phyloP scores from a whole-genome alignment of 371 early-diverging fungal species.

The Umbelopsis sp. region DNA sequence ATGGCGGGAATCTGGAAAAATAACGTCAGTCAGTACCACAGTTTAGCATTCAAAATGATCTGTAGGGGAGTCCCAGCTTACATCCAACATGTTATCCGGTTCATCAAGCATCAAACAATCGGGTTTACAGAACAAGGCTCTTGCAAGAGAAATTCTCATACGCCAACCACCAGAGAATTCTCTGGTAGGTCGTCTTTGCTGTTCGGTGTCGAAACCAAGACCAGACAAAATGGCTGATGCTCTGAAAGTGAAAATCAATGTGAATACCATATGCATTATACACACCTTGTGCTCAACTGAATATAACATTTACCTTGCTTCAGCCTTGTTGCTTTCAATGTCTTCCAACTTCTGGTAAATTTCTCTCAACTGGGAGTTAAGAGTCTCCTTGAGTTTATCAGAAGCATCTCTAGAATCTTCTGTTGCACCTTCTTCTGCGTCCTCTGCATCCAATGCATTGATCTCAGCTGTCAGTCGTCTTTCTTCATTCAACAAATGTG shows the following conservation, averaged over 20 bases:
- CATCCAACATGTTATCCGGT: slow-evolving; percentile 97
- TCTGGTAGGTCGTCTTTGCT: slow-evolving; percentile 81
- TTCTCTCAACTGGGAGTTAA: slow-evolving; percentile 74
- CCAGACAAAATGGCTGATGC: slow-evolving; percentile 93
- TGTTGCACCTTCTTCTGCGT: slow-evolving; percentile 40
- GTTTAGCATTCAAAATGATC: background rate
- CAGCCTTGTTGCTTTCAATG: slow-evolving; percentile 97
- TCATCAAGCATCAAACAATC: slow-evolving; percentile 98
- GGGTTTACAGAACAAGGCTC: slow-evolving; percentile 95
- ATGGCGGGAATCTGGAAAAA: slow-evolving; percentile 80
- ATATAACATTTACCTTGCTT: slow-evolving; percentile 63
- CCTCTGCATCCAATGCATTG: slow-evolving; percentile 37
- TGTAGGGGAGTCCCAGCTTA: slow-evolving; percentile 17
- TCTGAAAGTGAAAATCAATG: slow-evolving; percentile 30
- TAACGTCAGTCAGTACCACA: background rate
- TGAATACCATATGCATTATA: no score
- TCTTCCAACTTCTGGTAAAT: slow-evolving; percentile 86
- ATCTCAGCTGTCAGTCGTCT: slow-evolving; percentile 57
- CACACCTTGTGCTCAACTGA: no score
- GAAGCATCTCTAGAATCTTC: slow-evolving; percentile 63
- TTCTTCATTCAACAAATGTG: slow-evolving; percentile 88
- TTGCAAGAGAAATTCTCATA: slow-evolving; percentile 94
- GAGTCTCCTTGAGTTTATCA: slow-evolving; percentile 68
- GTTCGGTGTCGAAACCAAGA: slow-evolving; percentile 89
- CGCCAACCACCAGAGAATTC: slow-evolving; percentile 97